Conservation (phyloP, 148 eudicot genomes). For the Oxyria digyna region DNA sequence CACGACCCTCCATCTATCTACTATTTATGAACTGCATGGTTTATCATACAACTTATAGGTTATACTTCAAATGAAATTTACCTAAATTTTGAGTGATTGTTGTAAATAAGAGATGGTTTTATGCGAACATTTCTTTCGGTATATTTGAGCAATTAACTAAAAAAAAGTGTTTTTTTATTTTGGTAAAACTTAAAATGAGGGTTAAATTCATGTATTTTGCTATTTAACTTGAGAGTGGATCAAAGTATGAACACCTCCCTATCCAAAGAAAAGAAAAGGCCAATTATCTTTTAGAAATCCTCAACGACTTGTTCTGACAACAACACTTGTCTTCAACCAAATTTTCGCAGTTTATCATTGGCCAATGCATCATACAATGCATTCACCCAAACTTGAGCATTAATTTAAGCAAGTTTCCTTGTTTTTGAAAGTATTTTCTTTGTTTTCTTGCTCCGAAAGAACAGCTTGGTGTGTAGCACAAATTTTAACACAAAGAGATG, state of each 20-base stretch:
- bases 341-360: slow-evolving; percentile 13
- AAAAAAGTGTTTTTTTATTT: too few species aligned
- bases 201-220: background rate
- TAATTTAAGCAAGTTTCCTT: background rate
- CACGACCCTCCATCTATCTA: too few species aligned
- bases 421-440: background rate
- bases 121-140: too few species aligned
- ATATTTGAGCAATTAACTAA: too few species aligned
- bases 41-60: too few species aligned
- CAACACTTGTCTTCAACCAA: slow-evolving; percentile 13
- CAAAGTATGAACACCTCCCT: slow-evolving; percentile 3
- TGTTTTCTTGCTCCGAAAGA: background rate
- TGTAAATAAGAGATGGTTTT: too few species aligned
- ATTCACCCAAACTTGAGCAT: background rate
- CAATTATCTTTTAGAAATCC: slow-evolving; percentile 14
- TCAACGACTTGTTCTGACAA: slow-evolving; percentile 19
- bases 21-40: too few species aligned
- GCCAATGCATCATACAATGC: slow-evolving; percentile 12
- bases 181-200: too few species aligned
- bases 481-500: background rate
- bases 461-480: slow-evolving; percentile 4
- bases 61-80: too few species aligned
- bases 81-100: too few species aligned
- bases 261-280: background rate
- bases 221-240: background rate